phyloP scores from a whole-genome alignment of 2,329 filamentous ascomycete species.

The Coniochaeta pulveracea region DNA sequence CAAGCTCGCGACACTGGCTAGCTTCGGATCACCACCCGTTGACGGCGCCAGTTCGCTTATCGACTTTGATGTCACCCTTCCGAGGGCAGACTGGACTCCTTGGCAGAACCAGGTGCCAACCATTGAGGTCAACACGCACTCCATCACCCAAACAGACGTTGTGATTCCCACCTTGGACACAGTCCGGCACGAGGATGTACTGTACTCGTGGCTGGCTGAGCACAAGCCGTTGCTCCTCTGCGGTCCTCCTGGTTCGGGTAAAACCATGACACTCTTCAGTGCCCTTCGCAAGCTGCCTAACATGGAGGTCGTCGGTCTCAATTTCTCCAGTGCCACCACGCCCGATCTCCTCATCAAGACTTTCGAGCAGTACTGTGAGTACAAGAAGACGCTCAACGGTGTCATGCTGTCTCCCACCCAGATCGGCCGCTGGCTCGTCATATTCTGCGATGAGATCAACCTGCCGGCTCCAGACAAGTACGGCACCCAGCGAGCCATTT shows the following conservation, averaged over 20 bases:
- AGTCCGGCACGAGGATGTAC: slow-evolving; percentile 93
- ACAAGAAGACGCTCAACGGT: slow-evolving; percentile 95
- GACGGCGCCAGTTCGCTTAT: slow-evolving; percentile 78
- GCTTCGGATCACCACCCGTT: slow-evolving; percentile 72
- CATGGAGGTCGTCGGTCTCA: slow-evolving; percentile 98
- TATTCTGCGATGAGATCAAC: slow-evolving; percentile 99
- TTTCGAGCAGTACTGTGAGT: slow-evolving; percentile 98
- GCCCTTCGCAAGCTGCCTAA: slow-evolving; percentile 92
- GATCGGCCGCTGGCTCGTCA: slow-evolving; percentile 92
- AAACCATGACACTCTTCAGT: slow-evolving; percentile 99
- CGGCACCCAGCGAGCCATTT: slow-evolving; percentile 92
- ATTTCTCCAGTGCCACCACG: slow-evolving; percentile 97
- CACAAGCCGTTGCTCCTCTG: slow-evolving; percentile 95
- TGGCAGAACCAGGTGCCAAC: slow-evolving; percentile 94
- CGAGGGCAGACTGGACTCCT: slow-evolving; percentile 76
- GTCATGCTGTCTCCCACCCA: slow-evolving; percentile 93
- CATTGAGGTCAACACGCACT: slow-evolving; percentile 97
- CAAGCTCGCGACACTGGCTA: slow-evolving; percentile 68
- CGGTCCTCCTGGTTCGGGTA: slow-evolving; percentile 94
- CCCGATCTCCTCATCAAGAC: slow-evolving; percentile 98
- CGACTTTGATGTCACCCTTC: slow-evolving; percentile 85
- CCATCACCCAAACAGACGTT: slow-evolving; percentile 93
- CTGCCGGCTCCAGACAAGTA: slow-evolving; percentile 96
- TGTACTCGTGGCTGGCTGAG: slow-evolving; percentile 98
- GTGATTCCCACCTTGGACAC: slow-evolving; percentile 98